Conservation (phyloP, 768 basidiomycete species). For the Kwoniella botswanensis region DNA sequence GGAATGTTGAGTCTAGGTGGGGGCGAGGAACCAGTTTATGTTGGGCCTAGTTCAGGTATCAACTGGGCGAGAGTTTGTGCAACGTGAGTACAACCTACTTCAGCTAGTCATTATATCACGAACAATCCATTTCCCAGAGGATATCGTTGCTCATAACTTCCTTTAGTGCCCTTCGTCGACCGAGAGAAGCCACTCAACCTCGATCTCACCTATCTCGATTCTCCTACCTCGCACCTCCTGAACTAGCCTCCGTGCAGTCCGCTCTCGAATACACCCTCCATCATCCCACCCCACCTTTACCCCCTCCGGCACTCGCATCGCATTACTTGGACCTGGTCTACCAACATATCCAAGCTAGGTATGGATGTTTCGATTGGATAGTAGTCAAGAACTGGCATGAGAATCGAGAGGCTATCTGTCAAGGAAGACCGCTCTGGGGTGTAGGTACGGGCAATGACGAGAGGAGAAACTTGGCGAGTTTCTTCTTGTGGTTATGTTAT, state of each 20-base stretch:
- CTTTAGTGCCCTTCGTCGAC: conserved; percentile 38
- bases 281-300: conserved; percentile 41
- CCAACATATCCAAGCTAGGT: conserved; percentile 35
- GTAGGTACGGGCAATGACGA: conserved; percentile 37
- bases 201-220: conserved; percentile 35
- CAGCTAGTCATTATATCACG: not conserved
- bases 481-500: conserved; percentile 43
- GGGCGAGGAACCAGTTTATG: conserved; percentile 41
- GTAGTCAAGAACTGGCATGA: conserved; percentile 34
- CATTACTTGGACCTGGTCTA: conserved; percentile 38
- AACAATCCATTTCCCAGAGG: too few species aligned
- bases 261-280: conserved; percentile 38
- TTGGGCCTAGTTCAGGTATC: conserved; percentile 45
- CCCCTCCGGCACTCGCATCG: conserved; percentile 29
- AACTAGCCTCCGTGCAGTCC: conserved; percentile 36
- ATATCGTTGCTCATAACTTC: not conserved
- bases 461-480: conserved; percentile 34
- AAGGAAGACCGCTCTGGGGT: conserved; percentile 39
- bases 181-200: conserved; percentile 24
- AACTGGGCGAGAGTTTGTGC: conserved; percentile 50
- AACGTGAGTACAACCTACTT: conserved; percentile 33
- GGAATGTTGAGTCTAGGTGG: conserved; percentile 41
- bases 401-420: conserved; percentile 38
- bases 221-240: conserved; percentile 41
- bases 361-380: conserved; percentile 35